phyloP scores from a whole-genome alignment of 257 asterid genomes.

The Penstemon davidsonii region DNA sequence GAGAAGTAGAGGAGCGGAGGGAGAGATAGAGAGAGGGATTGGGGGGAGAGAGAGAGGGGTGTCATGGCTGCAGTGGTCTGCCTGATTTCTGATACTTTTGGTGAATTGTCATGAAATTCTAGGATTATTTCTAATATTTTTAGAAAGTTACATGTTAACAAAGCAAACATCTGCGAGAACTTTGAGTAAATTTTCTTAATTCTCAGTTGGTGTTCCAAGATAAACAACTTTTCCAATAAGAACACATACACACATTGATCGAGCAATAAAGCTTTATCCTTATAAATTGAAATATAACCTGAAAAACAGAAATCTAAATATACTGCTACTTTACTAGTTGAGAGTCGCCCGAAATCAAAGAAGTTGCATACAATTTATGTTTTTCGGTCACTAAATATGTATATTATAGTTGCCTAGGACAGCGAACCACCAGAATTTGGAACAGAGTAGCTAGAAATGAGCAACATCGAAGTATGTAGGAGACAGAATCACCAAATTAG shows the following conservation, averaged over 20 bases:
- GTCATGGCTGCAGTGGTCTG: not conserved
- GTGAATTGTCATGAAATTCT: not conserved
- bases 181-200: too few relatives aligned
- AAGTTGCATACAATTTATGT: not conserved
- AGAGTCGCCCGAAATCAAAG: not conserved
- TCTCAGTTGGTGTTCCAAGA: too few relatives aligned
- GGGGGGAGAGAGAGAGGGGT: not conserved
- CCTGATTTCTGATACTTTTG: not conserved
- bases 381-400: not conserved
- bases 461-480: constrained; percentile 11
- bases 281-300: not conserved
- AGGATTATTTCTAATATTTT: not conserved
- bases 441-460: constrained; percentile 5
- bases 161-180: not conserved
- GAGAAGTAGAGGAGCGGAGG: not conserved
- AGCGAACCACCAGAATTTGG: not conserved
- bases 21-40: not conserved
- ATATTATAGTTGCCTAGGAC: not conserved
- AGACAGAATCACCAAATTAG: not conserved
- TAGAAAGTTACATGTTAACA: constrained; percentile 1
- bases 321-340: too few relatives aligned
- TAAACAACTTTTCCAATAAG: too few relatives aligned
- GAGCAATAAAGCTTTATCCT: too few relatives aligned
- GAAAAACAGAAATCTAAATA: not conserved
- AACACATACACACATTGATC: too few relatives aligned